Evolutionary conservation across 345 rosid genomes (phyloP).

Genomic region (Conringia planisiliqua): DNA sequence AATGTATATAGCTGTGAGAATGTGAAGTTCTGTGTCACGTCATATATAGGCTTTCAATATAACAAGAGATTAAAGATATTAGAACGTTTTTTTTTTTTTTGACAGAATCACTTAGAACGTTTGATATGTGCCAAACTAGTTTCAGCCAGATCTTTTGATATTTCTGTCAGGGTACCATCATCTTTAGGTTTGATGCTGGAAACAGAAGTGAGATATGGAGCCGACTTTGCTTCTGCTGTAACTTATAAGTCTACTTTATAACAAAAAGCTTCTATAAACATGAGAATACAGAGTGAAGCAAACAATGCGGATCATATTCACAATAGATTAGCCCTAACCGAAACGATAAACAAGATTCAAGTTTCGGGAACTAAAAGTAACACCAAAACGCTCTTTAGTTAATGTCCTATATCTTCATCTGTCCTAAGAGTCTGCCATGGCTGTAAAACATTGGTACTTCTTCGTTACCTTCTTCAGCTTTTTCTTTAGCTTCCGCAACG

Average conservation of each 20-base stretch:
- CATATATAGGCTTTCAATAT: not conserved
- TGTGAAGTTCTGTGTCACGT: not conserved
- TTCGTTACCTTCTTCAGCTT: conserved; percentile 11
- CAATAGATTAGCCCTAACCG: not conserved
- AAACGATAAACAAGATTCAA: not conserved
- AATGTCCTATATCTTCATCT: not conserved
- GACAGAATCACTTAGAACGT: not conserved
- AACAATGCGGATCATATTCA: not conserved
- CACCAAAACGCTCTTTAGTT: not conserved
- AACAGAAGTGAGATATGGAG: not conserved
- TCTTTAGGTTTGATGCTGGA: too few species aligned
- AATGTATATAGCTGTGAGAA: not conserved
- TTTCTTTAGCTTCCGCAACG: not conserved
- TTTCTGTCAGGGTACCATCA: too few species aligned
- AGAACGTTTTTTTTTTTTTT: not conserved
- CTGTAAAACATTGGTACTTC: not conserved
- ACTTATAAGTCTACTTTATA: not conserved
- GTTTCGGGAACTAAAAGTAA: not conserved
- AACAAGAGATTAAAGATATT: not conserved
- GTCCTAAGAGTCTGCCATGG: not conserved
- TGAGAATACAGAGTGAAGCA: not conserved
- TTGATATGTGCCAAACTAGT: not conserved
- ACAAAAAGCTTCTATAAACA: not conserved
- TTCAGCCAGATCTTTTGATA: too few species aligned
- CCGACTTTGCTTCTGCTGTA: not conserved